Conservation (phyloP, 2,329 filamentous ascomycete species). For the Neonectria punicea region DNA sequence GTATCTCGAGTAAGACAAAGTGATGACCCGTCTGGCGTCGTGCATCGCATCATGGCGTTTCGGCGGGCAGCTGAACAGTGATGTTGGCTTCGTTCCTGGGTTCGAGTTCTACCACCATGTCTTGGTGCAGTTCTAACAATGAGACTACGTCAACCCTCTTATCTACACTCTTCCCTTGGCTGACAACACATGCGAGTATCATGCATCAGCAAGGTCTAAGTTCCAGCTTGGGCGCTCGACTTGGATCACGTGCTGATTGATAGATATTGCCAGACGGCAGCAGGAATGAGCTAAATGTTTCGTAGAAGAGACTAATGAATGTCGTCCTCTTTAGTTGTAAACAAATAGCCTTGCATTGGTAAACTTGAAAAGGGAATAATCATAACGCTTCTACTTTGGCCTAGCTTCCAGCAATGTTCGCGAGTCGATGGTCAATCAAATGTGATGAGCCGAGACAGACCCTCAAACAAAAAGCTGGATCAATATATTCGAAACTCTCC, state of each 20-base stretch:
- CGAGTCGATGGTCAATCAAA: background rate
- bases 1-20: no score
- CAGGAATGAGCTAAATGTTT: no score
- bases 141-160: background rate
- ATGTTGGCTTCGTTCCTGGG: background rate
- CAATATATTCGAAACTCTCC: background rate
- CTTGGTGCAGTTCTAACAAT: background rate
- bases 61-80: background rate
- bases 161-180: background rate
- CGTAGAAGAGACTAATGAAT: no score
- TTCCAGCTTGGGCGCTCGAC: background rate
- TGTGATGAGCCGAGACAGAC: background rate
- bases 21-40: no score
- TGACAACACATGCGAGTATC: background rate
- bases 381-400: background rate
- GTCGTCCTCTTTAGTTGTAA: no score
- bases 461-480: background rate
- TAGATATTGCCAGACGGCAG: background rate
- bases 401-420: background rate
- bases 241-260: background rate
- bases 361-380: no score
- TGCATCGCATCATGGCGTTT: no score
- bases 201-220: background rate
- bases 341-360: no score
- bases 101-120: background rate